Percentiles rank a stretch among this genome's conserved stretches.
phyloP scores from a whole-genome alignment of 208 protist species.

The Acanthamoeba royreba region DNA sequence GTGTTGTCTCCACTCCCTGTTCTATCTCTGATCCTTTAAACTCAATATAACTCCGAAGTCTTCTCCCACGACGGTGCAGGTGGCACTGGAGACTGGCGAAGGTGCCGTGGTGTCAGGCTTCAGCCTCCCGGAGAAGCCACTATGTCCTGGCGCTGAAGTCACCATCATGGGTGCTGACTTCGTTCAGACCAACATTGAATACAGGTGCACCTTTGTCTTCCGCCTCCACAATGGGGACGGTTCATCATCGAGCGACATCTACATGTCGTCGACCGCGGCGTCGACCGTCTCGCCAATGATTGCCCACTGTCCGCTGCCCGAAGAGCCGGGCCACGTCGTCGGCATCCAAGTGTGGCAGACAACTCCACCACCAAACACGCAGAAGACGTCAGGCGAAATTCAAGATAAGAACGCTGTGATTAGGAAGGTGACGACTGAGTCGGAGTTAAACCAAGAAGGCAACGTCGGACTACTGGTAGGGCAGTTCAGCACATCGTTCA shows the following conservation, averaged over 20 bases:
- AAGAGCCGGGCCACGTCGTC: not conserved
- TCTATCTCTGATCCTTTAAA: too few relatives aligned
- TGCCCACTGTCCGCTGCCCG: not conserved
- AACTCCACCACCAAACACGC: not conserved
- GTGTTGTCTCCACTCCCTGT: too few relatives aligned
- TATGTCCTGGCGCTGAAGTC: not conserved
- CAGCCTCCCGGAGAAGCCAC: not conserved
- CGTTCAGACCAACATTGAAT: not conserved
- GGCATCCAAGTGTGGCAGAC: not conserved
- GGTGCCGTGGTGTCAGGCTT: not conserved
- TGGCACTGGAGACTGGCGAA: not conserved
- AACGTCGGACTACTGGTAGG: not conserved
- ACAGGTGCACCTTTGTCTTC: not conserved
- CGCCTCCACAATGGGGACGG: too few relatives aligned
- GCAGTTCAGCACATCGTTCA: not conserved
- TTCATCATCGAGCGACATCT: not conserved
- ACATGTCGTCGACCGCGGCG: not conserved
- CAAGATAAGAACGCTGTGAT: not conserved
- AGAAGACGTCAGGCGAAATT: too few relatives aligned
- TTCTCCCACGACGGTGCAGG: too few relatives aligned
- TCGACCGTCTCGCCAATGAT: not conserved
- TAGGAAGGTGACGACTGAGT: not conserved
- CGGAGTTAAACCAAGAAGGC: not conserved
- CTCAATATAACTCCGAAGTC: too few relatives aligned
- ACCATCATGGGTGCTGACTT: not conserved